These are phyloP conservation scores for Rhexocercosporidium sp. DNA, from an alignment of 2,329 filamentous ascomycete species.

Conservation along the genomic window DNA sequence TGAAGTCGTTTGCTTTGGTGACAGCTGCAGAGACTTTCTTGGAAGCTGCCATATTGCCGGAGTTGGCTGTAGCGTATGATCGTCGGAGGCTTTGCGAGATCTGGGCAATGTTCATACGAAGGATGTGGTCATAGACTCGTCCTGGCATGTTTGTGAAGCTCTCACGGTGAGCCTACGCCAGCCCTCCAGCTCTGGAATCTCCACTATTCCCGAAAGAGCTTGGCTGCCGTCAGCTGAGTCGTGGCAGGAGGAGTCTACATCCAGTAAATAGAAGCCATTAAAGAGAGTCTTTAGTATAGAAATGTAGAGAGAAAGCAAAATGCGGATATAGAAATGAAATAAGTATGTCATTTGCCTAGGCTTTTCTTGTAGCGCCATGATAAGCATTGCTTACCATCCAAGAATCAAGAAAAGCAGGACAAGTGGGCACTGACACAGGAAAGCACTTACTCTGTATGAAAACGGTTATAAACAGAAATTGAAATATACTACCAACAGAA, in stretches of 20 bases:
- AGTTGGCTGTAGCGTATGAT: constrained; percentile 17
- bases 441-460: too few species aligned
- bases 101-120: neutral
- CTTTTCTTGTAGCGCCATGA: neutral
- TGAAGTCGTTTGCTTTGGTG: constrained; percentile 66
- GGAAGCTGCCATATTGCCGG: constrained; percentile 33
- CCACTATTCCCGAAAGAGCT: neutral
- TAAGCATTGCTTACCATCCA: neutral
- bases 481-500: too few species aligned
- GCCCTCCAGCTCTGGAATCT: neutral
- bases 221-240: neutral
- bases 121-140: neutral
- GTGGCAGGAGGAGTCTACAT: neutral
- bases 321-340: neutral
- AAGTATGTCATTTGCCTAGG: neutral
- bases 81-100: constrained; percentile 6
- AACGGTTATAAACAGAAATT: too few species aligned
- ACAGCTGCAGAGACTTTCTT: constrained; percentile 35
- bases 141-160: neutral
- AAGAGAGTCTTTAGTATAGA: neutral
- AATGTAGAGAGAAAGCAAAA: neutral
- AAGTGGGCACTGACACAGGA: too few species aligned
- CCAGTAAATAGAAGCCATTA: neutral
- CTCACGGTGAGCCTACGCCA: neutral
- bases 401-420: neutral